These are phyloP conservation scores for Kondoa subrosea DNA, from an alignment of 768 basidiomycete species.

Conservation along the genomic window DNA sequence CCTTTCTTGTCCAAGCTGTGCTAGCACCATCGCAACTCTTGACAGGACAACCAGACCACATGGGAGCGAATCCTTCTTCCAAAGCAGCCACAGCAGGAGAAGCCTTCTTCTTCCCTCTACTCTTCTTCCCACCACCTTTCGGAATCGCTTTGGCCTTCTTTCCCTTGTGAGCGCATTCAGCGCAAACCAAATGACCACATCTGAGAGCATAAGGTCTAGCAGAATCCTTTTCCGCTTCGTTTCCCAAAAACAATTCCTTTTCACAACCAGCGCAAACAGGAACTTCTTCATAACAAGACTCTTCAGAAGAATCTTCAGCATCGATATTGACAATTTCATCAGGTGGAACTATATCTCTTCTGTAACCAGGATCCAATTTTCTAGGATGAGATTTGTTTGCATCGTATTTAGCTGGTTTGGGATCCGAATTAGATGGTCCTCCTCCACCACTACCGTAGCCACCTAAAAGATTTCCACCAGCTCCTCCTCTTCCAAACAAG, in stretches of 20 bases:
- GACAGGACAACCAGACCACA: not conserved
- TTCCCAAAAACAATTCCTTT: not conserved
- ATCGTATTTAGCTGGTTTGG: not conserved
- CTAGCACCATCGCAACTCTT: not conserved
- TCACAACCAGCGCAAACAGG: slow-evolving; percentile 6
- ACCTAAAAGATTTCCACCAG: too few species aligned
- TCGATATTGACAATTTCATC: slow-evolving; percentile 2
- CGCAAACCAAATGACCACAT: slow-evolving; percentile 8
- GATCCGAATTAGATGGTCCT: not conserved
- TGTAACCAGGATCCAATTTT: not conserved
- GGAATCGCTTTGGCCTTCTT: not conserved
- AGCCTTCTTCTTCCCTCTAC: slow-evolving; percentile 7
- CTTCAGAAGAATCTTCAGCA: not conserved
- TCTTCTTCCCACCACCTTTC: not conserved
- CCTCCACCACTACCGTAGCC: not conserved
- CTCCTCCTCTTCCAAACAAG: too few species aligned
- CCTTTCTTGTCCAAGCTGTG: not conserved
- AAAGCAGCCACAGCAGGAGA: not conserved
- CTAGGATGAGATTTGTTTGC: not conserved
- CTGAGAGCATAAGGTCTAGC: not conserved
- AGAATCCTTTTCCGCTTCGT: not conserved
- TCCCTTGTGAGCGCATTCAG: not conserved
- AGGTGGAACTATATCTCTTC: not conserved
- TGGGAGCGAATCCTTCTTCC: not conserved
- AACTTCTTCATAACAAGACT: not conserved